phyloP scores from a whole-genome alignment of 1,139 yeast species.

The Taphrina communis region DNA sequence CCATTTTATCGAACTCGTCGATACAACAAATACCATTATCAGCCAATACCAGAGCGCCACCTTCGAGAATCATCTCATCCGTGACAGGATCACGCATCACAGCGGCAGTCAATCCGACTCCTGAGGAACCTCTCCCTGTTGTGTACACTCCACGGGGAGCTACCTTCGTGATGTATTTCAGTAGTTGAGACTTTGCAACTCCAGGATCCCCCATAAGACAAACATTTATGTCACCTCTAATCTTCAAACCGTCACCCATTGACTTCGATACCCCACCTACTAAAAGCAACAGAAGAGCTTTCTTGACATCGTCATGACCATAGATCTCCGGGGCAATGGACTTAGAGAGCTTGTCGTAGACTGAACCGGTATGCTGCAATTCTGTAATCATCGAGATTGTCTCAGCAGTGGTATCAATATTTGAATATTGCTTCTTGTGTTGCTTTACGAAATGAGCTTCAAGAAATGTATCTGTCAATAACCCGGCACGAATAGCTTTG shows the following conservation, averaged over 20 bases:
- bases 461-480: constrained; percentile 89
- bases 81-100: constrained; percentile 99
- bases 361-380: constrained; percentile 66
- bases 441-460: constrained; percentile 86
- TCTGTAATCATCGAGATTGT: constrained; percentile 62
- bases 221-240: constrained; percentile 95
- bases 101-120: constrained; percentile 98
- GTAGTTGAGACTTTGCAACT: constrained; percentile 96
- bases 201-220: constrained; percentile 99
- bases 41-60: constrained; percentile 96
- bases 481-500: constrained; percentile 87
- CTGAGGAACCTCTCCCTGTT: constrained; percentile 98
- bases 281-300: constrained; percentile 77
- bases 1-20: constrained; percentile 99
- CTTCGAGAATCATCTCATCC: constrained; percentile 97
- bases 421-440: constrained; percentile 86
- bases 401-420: constrained; percentile 64
- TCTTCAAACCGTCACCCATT: constrained; percentile 94
- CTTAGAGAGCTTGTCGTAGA: constrained; percentile 78
- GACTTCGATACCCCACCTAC: constrained; percentile 97
- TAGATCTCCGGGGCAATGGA: constrained; percentile 98
- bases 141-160: constrained; percentile 98
- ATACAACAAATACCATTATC: constrained; percentile 98
- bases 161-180: constrained; percentile 87
- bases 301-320: constrained; percentile 92